Evolutionary conservation across 2,329 filamentous ascomycete species (phyloP).

Genomic region (Aspergillus arachidicola): DNA sequence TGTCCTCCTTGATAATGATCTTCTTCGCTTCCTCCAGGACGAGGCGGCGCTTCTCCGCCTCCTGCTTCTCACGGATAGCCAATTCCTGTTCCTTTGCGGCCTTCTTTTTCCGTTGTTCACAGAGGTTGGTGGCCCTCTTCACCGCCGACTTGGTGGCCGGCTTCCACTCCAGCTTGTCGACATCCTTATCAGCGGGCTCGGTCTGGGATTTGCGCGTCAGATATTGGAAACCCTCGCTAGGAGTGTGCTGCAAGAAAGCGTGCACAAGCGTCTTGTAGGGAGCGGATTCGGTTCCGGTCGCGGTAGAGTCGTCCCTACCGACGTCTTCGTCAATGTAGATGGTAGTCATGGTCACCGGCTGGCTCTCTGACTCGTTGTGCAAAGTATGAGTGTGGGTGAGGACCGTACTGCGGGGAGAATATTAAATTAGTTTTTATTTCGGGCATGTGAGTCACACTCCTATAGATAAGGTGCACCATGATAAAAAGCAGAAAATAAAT

Average conservation of each 20-base stretch:
- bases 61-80: constrained; percentile 71
- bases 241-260: constrained; percentile 73
- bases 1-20: constrained; percentile 70
- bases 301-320: constrained; percentile 69
- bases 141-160: constrained; percentile 78
- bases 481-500: neutral
- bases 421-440: neutral
- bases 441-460: neutral
- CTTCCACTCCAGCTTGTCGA: constrained; percentile 75
- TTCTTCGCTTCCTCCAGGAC: constrained; percentile 83
- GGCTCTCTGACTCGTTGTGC: neutral
- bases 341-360: constrained; percentile 35
- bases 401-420: neutral
- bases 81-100: constrained; percentile 74
- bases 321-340: constrained; percentile 81
- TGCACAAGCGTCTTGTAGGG: constrained; percentile 82
- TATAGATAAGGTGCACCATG: neutral
- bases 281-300: constrained; percentile 68
- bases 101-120: constrained; percentile 81
- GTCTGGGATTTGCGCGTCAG: constrained; percentile 69
- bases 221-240: constrained; percentile 63
- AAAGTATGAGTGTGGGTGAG: neutral
- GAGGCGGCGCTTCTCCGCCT: constrained; percentile 69
- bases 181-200: constrained; percentile 61
- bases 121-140: constrained; percentile 79